These are phyloP conservation scores for Protomyces lactucae-debilis DNA, from an alignment of 1,139 yeast species.

Conservation along the genomic window DNA sequence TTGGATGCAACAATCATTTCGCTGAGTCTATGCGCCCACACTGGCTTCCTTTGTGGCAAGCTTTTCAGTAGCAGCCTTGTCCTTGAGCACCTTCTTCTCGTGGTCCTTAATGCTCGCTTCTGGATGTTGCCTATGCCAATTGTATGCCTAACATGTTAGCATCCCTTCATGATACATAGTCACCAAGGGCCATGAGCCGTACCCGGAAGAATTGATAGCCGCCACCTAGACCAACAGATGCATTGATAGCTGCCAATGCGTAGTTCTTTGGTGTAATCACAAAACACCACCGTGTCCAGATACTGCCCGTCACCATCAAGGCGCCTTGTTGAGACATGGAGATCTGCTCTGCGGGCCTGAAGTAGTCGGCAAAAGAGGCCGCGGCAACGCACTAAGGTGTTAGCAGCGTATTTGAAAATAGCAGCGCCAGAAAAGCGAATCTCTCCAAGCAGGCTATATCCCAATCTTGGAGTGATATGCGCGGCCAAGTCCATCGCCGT, in stretches of 20 bases:
- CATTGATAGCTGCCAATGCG: slow-evolving; percentile 85
- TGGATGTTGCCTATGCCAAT: slow-evolving; percentile 19
- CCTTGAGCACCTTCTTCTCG: slow-evolving; percentile 11
- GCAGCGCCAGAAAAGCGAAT: neutral
- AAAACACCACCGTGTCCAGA: slow-evolving; percentile 98
- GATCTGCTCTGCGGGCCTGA: slow-evolving; percentile 28
- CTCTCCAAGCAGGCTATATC: neutral
- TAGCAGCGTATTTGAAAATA: neutral
- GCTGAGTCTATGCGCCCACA: slow-evolving; percentile 12
- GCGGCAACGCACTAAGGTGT: slow-evolving; percentile 14
- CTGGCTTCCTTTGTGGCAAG: slow-evolving; percentile 23
- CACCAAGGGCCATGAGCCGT: neutral
- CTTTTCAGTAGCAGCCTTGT: slow-evolving; percentile 16
- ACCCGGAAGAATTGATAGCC: slow-evolving; percentile 69
- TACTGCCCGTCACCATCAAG: slow-evolving; percentile 81
- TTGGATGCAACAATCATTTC: neutral
- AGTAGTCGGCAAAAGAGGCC: slow-evolving; percentile 29
- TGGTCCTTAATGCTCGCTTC: slow-evolving; percentile 8
- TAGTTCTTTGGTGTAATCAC: slow-evolving; percentile 85
- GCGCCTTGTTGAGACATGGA: slow-evolving; percentile 44
- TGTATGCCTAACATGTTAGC: slow-evolving; percentile 7
- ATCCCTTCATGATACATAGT: neutral
- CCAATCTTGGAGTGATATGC: neutral
- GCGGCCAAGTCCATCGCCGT: too few relatives aligned
- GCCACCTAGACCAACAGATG: slow-evolving; percentile 87